A percentile compares a stretch with the other conserved stretches of the same genome.
Conservation (phyloP, 257 asterid genomes). For the Avicennia marina region DNA sequence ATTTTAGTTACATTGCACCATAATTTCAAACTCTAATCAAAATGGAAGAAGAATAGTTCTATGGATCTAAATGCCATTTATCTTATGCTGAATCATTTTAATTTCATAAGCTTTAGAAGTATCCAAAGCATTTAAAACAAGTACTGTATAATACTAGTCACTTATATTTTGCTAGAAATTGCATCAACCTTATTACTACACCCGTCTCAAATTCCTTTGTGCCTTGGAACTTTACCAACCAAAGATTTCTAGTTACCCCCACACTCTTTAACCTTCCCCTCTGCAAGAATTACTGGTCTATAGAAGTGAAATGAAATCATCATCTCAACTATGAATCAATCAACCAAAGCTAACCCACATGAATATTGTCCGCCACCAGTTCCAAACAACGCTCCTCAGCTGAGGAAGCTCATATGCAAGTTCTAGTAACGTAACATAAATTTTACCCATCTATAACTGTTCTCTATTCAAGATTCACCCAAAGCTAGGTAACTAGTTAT, state of each 20-base stretch:
- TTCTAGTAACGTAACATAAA: slow-evolving; percentile 38
- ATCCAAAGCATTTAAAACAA: too few relatives aligned
- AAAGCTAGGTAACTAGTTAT: slow-evolving; percentile 31
- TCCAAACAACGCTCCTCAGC: slow-evolving; percentile 32
- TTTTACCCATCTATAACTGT: slow-evolving; percentile 45
- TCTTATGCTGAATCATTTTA: too few relatives aligned
- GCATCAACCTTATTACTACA: slow-evolving; percentile 3
- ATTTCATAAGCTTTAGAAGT: too few relatives aligned
- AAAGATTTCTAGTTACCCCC: slow-evolving; percentile 16
- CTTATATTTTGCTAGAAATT: slow-evolving; percentile 6
- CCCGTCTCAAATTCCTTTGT: background rate
- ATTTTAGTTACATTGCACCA: too few relatives aligned
- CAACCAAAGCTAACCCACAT: slow-evolving; percentile 46
- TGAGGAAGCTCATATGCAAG: slow-evolving; percentile 43
- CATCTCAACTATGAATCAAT: slow-evolving; percentile 24
- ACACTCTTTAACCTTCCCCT: slow-evolving; percentile 13
- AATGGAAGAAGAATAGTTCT: too few relatives aligned
- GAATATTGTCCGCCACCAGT: slow-evolving; percentile 50
- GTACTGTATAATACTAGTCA: background rate
- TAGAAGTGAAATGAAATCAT: slow-evolving; percentile 23
- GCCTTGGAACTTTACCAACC: slow-evolving; percentile 17
- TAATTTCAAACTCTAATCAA: too few relatives aligned
- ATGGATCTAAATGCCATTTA: too few relatives aligned
- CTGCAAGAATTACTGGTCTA: slow-evolving; percentile 33
- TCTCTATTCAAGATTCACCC: slow-evolving; percentile 47